phyloP scores from a whole-genome alignment of 768 basidiomycete genomes.

The Dacryopinax primogenitus region DNA sequence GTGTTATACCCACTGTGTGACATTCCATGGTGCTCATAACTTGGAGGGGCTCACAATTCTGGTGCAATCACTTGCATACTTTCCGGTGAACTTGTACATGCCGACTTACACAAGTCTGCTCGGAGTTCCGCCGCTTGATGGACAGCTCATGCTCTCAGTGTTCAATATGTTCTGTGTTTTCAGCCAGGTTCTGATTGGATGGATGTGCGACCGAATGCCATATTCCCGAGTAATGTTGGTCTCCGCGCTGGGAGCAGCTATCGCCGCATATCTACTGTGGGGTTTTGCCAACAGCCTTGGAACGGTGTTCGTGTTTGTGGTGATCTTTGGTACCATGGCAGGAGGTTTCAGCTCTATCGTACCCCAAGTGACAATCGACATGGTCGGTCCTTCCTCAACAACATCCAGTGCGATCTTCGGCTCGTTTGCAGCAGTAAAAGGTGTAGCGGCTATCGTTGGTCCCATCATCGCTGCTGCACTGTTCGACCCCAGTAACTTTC shows the following conservation, averaged over 20 bases:
- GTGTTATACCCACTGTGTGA: not conserved
- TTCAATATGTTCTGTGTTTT: slow-evolving; percentile 6
- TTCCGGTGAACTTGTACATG: slow-evolving; percentile 7
- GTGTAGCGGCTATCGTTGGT: slow-evolving; percentile 1
- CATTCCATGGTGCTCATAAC: not conserved
- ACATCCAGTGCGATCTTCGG: not conserved
- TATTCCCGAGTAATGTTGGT: slow-evolving; percentile 2
- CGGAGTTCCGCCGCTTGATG: not conserved
- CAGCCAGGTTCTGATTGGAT: slow-evolving; percentile 5
- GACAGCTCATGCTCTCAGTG: slow-evolving; percentile 3
- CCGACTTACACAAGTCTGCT: not conserved
- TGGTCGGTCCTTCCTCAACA: not conserved
- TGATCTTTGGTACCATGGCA: not conserved
- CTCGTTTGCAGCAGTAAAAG: slow-evolving; percentile 1
- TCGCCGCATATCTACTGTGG: slow-evolving; percentile 4
- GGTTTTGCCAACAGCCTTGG: slow-evolving; percentile 2
- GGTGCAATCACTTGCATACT: slow-evolving; percentile 7
- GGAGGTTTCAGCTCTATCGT: not conserved
- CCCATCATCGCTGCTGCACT: slow-evolving; percentile 3
- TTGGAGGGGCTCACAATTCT: not conserved
- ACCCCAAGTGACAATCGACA: not conserved
- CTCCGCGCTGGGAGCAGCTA: not conserved
- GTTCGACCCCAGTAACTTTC: not conserved
- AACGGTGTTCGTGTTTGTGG: not conserved
- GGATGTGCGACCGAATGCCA: slow-evolving; percentile 5